These are phyloP conservation scores for Gossypium thurberi DNA, from an alignment of 345 rosid species.

Conservation along the genomic window DNA sequence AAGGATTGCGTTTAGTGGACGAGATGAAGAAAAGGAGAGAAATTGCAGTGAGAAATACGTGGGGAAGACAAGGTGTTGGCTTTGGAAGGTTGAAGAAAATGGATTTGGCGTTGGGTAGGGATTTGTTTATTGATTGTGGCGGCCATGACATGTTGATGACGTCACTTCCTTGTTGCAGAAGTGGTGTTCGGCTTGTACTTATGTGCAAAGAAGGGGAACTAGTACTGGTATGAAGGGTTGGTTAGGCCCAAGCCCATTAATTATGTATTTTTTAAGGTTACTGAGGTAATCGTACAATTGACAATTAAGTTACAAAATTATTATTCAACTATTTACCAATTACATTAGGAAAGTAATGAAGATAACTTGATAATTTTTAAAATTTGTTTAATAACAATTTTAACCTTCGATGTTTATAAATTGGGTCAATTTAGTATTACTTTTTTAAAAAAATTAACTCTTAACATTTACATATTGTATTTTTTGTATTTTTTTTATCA, in stretches of 20 bases:
- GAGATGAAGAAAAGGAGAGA: constrained; percentile 34
- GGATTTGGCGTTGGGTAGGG: neutral
- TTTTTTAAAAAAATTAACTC: no score
- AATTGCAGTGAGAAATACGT: constrained; percentile 38
- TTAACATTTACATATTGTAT: no score
- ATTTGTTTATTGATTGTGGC: neutral
- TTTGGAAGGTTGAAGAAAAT: neutral
- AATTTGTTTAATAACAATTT: no score
- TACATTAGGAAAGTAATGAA: no score
- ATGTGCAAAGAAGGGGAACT: neutral
- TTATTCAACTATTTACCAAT: no score
- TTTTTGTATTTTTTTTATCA: rapidly evolving
- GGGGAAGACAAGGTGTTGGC: constrained; percentile 20
- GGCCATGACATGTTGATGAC: neutral
- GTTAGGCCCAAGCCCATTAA: no score
- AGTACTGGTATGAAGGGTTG: neutral
- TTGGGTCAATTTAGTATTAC: no score
- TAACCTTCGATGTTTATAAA: no score
- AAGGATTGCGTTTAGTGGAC: constrained; percentile 23
- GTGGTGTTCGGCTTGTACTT: neutral
- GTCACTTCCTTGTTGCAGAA: neutral
- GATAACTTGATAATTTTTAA: no score
- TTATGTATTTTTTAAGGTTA: no score
- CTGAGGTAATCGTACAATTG: no score
- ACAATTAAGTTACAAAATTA: no score